Percentiles rank a stretch among this genome's conserved stretches.
Conservation (phyloP, 1,284 basidiomycete genomes). For the Trichosporon ovoides region DNA sequence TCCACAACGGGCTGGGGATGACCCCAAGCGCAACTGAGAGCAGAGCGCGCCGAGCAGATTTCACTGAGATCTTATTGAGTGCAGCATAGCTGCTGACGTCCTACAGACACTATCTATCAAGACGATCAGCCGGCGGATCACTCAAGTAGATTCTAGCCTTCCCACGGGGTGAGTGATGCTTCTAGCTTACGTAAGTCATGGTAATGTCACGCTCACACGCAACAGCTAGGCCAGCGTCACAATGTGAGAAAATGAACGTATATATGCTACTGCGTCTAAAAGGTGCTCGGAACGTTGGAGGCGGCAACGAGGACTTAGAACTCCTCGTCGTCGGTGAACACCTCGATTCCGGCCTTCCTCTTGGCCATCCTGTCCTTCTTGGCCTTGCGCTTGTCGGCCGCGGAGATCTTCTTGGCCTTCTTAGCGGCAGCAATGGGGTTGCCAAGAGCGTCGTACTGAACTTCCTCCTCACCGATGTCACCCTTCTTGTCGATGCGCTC, state of each 20-base stretch:
- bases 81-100: too few species aligned
- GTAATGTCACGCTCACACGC: too few species aligned
- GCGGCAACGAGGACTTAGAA: background rate
- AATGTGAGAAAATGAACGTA: background rate
- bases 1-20: too few species aligned
- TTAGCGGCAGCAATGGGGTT: conserved; percentile 55
- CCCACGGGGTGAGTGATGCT: too few species aligned
- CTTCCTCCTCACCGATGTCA: conserved; percentile 70
- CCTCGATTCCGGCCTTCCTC: conserved; percentile 53
- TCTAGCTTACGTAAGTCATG: too few species aligned
- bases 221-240: too few species aligned
- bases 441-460: conserved; percentile 86
- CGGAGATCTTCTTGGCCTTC: conserved; percentile 70
- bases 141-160: too few species aligned
- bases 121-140: too few species aligned
- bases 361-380: conserved; percentile 96
- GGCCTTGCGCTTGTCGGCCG: conserved; percentile 72
- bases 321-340: conserved; percentile 19
- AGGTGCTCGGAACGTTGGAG: background rate
- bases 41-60: too few species aligned
- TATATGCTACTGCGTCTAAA: background rate
- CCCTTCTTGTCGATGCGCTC: conserved; percentile 82
- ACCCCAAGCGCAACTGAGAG: too few species aligned
- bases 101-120: too few species aligned
- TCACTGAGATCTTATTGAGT: too few species aligned